These are phyloP conservation scores for Rhodotorula diobovata DNA, from an alignment of 768 basidiomycete species.

Conservation along the genomic window DNA sequence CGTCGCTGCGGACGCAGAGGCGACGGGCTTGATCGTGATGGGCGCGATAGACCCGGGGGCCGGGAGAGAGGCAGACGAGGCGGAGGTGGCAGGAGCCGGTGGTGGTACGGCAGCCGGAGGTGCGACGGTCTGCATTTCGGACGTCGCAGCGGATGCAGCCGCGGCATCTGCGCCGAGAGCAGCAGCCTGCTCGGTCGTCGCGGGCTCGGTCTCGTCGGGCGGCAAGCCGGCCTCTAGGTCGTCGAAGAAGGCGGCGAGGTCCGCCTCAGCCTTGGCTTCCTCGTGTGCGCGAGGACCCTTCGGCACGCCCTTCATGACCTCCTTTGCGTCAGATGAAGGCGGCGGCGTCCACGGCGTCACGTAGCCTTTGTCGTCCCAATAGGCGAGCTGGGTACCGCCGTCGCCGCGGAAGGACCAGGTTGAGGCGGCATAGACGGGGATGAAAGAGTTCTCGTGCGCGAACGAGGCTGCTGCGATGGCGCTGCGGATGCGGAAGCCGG, in stretches of 20 bases:
- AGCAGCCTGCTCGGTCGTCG: no score
- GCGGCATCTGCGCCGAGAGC: background rate
- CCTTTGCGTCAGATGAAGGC: background rate
- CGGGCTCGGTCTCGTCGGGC: background rate
- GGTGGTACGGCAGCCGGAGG: background rate
- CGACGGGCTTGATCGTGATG: conserved; percentile 27
- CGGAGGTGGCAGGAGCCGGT: background rate
- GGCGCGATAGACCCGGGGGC: conserved; percentile 5
- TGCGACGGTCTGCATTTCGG: background rate
- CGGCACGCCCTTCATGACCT: conserved; percentile 22
- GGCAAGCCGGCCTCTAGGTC: conserved; percentile 23
- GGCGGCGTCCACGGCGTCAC: conserved; percentile 47
- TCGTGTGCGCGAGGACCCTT: conserved; percentile 15
- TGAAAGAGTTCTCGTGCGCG: conserved; percentile 56
- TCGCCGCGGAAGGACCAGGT: conserved; percentile 39
- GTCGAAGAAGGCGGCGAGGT: conserved; percentile 36
- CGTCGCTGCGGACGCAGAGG: background rate
- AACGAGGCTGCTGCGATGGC: conserved; percentile 86
- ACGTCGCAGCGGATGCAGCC: background rate
- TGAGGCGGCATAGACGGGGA: conserved; percentile 37
- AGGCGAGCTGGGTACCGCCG: conserved; percentile 47
- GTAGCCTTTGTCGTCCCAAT: conserved; percentile 81
- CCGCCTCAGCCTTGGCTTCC: conserved; percentile 26
- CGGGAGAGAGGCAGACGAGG: background rate
- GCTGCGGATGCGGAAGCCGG: conserved; percentile 88